Evolutionary conservation across 2,329 filamentous ascomycete species (phyloP), one percentile per base, ranked within the genome.

Genomic region (Sarocladium brachiariae): DNA sequence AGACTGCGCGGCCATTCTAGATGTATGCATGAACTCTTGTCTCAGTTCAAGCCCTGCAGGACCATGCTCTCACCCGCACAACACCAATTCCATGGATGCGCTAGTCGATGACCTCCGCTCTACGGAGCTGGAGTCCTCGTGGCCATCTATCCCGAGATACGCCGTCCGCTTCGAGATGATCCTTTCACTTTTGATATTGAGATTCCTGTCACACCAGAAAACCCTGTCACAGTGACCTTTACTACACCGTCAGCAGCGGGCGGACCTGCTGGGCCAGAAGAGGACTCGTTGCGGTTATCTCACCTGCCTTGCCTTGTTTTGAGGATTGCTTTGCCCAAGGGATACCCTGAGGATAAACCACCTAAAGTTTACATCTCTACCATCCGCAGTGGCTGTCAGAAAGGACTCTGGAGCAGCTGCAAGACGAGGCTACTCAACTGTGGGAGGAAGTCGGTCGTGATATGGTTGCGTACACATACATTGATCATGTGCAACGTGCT

Each of bases 141-240:
- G 51, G 80, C 81, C 54, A 86, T 87, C 58, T 87, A 77, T 56
- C 83, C 83, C n/a, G 83, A 86, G 64, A 76, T 86, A 13, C 70
- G 70, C 25, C 65, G 67, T 8, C 31, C 46, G 18, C 62, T 72
- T 18, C 63, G 70, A 41, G 60, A 69, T 6, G 67, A 73, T 52
- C 53, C 54, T n/a, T 74, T 75, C 57, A 69, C 68, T 7, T 75
- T 83, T 60, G 69, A 70, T 38, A 72, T 85, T 51, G 76, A 81
- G 39, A 64, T 85, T 16, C 77, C 80, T 3, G 75, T 84, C 35
- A 72, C 74, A 55, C 76, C 81, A 10, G 67, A 65, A 30, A 69
- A 72, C 37, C 71, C 78, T 9, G 70, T 84, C 51, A 77, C 74
- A 5, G 79, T 85, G 51, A 69, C 70, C 19, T 83, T 84, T 54